Base-by-base conservation (phyloP, 2,329 filamentous ascomycete species). In the Nigrospora oryzae region DNA sequence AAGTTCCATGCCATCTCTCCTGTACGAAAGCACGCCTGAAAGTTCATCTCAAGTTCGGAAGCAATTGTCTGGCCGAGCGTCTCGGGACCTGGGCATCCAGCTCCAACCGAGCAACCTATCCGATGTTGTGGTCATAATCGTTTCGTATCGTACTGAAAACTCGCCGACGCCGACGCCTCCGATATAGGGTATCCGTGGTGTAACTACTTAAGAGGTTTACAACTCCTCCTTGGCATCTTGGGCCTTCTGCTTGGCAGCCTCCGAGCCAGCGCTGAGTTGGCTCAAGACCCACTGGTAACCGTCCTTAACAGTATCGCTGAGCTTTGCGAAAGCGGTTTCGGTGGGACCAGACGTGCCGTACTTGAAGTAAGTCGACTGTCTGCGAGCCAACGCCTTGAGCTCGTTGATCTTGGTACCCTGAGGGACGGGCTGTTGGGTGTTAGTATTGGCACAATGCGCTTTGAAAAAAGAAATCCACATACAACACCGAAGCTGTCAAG, bases 401-500 rank as follows among this genome's bases (percentile, higher is more conserved):
- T 89, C 75, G 48, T 90, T 84, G 45, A 81, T 55, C 46, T 70
- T 83, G 15, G 80, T 81, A 6, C 82, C 82, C 60, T 88, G 83
- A 37, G 82, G 83, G 36, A 77, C 71, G 5, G 71, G 64, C 63
- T 63, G n/a, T 36, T 33, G 16, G 2, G 14, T 33, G 48, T 63
- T 48, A 61, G 56, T 39, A 36, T 36, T 6, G 5, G 13, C 10
- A 39, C 16, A 54, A 57, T 31, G 47, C 55, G n/a, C 54, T 56
- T 6, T n/a, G 49, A 58, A 51, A 7, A 38, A 13, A 6, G 12
- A 11, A 8, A 30, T 13, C 10, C 4, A 57, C 64, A 68, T 44
- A 75, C 73, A 36, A 91, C 69, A 34, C 87, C 87, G 51, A 89
- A 91, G 49, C 80, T 84, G 59, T 91, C 86, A 7, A 91, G 76